Base-by-base conservation (phyloP, 768 basidiomycete species). In the Inosperma sp. region DNA sequence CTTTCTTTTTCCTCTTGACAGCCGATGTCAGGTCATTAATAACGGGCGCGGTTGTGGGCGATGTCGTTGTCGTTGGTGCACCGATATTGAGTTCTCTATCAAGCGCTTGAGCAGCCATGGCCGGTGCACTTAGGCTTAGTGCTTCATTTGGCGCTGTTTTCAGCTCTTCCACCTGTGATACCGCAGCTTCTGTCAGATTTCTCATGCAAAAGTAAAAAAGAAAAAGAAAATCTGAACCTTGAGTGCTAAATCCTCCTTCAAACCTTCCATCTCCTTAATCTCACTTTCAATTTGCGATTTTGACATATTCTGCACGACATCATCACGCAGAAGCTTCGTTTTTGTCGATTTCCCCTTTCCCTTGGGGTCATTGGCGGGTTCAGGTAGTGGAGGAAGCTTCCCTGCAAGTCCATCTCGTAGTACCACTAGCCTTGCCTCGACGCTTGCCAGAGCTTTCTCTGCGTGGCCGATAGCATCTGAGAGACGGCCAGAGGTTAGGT, bases 1-100 rank as follows among this genome's bases (percentile, higher is more conserved):
- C 59, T 63, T 84, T 86, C 67, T 91, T 92, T 76, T 93, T 97
- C 73, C 91, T 93, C 65, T 82, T 84, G 41, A 95, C 89, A 60
- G 89, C 84, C 5, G 79, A 79, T 1, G 89, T 93, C 36, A 95
- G 70, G 60, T 95, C 90, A 58, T 92, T 89, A 35, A 95, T 83
- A 13, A 73, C 69, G 4, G 71, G 68, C 30, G 68, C 60, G 40
- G 68, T 61, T 0, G 67, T 58, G n/a, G n/a, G n/a, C 5, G 70
- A 54, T 10, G 67, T 58, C 10, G 72, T 58, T 14, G 74, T 23
- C 7, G 44, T 26, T 3, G 33, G 60, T 1, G 71, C 51, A 13
- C 59, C 66, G 27, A 65, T 66, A 50, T 84, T 86, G 22, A 92
- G 73, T 53, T 86, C 88, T 41, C 73, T 71, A 58, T 92, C 88